These are phyloP conservation scores for Bipolaris gigantea DNA, from an alignment of 2,329 filamentous ascomycete genomes.

Conservation along the genomic window DNA sequence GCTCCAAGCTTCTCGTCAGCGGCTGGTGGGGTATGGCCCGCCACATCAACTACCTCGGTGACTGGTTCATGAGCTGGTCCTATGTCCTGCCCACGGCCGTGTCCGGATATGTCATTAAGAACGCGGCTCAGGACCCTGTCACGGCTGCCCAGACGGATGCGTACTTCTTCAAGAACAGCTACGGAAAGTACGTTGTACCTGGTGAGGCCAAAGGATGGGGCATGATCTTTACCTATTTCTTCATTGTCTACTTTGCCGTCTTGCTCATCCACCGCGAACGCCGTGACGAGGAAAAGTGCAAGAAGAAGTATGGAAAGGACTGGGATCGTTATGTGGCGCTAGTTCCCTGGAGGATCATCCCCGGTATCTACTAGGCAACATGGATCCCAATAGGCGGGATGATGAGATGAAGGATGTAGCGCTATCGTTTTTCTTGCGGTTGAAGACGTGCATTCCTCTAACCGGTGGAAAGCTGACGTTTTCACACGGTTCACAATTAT, in stretches of 20 bases:
- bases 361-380: conserved; percentile 70
- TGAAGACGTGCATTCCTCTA: conserved; percentile 1
- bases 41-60: conserved; percentile 94
- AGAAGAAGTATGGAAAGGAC: conserved; percentile 86
- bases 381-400: neutral
- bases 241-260: conserved; percentile 86
- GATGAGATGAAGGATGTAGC: conserved; percentile 16
- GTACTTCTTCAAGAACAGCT: conserved; percentile 57
- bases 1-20: conserved; percentile 77
- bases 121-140: conserved; percentile 44
- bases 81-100: conserved; percentile 85
- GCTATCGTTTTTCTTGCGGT: conserved; percentile 23
- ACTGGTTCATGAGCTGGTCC: conserved; percentile 92
- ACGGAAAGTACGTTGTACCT: conserved; percentile 67
- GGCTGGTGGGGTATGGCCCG: conserved; percentile 93
- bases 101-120: conserved; percentile 74
- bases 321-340: conserved; percentile 86
- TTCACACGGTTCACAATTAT: too few relatives aligned
- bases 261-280: conserved; percentile 83
- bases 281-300: conserved; percentile 89
- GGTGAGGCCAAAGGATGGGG: conserved; percentile 79
- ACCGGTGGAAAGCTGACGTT: too few relatives aligned
- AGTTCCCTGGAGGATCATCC: conserved; percentile 81
- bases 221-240: conserved; percentile 91
- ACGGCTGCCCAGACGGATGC: conserved; percentile 53